A percentile compares a stretch with the other conserved stretches of the same genome.
Conservation (phyloP, 306 rosid species). For the Glycine latifolia region DNA sequence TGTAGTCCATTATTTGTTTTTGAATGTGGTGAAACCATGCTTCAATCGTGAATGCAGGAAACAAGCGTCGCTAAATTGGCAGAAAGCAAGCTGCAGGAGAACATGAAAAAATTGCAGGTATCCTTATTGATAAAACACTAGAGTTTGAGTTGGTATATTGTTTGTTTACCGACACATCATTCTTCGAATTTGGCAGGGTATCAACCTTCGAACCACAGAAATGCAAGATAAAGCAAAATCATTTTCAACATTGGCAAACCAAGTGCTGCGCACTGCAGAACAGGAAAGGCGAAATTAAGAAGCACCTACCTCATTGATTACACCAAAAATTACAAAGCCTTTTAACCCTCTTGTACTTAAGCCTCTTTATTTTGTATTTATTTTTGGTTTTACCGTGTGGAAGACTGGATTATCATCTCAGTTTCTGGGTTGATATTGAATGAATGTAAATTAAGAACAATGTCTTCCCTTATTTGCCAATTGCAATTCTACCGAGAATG, state of each 20-base stretch:
- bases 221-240: constrained; percentile 93
- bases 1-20: not conserved
- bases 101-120: constrained; percentile 72
- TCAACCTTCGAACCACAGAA: constrained; percentile 66
- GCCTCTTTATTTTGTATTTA: not conserved
- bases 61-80: constrained; percentile 72
- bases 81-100: constrained; percentile 80
- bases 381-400: not conserved
- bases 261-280: constrained; percentile 71
- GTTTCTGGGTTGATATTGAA: no score
- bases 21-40: not conserved
- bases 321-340: not conserved
- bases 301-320: not conserved
- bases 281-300: constrained; percentile 57
- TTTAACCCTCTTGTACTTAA: not conserved
- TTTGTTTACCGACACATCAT: not conserved
- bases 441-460: no score
- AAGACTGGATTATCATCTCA: not conserved
- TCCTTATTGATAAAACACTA: not conserved
- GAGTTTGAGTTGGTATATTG: not conserved
- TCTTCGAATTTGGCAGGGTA: constrained; percentile 61
- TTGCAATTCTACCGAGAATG: no score
- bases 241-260: constrained; percentile 85
- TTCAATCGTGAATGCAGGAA: constrained; percentile 66
- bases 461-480: no score